Percentiles rank a stretch among this genome's conserved stretches.
These are phyloP conservation scores for Beauveria bassiana DNA, from an alignment of 2,329 filamentous ascomycete genomes.

Conservation along the genomic window DNA sequence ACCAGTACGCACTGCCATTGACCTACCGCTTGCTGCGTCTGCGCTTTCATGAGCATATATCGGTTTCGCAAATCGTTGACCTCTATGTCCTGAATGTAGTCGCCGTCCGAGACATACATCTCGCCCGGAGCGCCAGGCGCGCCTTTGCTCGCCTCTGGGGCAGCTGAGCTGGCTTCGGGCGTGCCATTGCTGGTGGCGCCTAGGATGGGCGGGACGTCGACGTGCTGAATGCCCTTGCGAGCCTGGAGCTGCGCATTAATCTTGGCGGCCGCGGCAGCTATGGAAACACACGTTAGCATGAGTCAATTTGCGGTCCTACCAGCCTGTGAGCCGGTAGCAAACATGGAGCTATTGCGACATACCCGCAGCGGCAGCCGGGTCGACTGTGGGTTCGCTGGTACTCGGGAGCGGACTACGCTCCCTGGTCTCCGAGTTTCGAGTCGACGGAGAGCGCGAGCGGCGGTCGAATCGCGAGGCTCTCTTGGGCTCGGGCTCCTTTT, in stretches of 20 bases:
- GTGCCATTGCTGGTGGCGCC: conserved; percentile 42
- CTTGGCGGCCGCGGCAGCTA: conserved; percentile 79
- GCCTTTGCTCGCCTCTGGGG: conserved; percentile 18
- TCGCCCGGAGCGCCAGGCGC: conserved; percentile 61
- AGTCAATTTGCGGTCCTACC: neutral
- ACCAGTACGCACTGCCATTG: conserved; percentile 19
- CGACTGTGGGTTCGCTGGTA: conserved; percentile 44
- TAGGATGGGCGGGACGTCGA: conserved; percentile 77
- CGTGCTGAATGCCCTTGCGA: conserved; percentile 83
- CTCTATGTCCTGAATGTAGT: conserved; percentile 98
- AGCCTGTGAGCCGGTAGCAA: neutral
- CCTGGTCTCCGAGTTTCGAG: conserved; percentile 61
- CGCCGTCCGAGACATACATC: conserved; percentile 91
- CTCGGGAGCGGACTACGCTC: conserved; percentile 67
- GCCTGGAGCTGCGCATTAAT: conserved; percentile 79
- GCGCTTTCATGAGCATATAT: conserved; percentile 93
- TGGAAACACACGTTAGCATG: conserved; percentile 6
- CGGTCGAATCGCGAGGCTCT: conserved; percentile 79
- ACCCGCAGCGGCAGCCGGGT: conserved; percentile 76
- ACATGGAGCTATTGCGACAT: conserved; percentile 21
- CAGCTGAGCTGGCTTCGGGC: conserved; percentile 26
- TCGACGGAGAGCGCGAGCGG: conserved; percentile 75
- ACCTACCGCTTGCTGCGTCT: conserved; percentile 99
- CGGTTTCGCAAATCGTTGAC: conserved; percentile 96
- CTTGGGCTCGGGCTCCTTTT: conserved; percentile 74